Base-by-base conservation (phyloP, 371 early-diverging fungal genomes). In the Umbelopsis sp. region DNA sequence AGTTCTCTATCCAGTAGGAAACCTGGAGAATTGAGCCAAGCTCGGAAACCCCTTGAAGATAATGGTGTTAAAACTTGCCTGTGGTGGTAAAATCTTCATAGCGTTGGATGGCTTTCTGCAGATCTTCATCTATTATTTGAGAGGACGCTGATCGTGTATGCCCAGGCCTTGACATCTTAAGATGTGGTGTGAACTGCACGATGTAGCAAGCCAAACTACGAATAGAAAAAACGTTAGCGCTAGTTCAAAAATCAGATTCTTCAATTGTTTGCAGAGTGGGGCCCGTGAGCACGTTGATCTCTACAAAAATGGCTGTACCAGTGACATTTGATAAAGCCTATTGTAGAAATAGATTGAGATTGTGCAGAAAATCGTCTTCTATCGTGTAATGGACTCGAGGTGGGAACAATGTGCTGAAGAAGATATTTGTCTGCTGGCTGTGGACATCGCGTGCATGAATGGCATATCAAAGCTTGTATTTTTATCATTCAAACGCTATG, bases 21-120 rank as follows among this genome's bases (percentile, higher is more conserved):
- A 48, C 6, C 1, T 16, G 48, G 16, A 18, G 16, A 38, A 24
- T 65, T 14, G 44, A 35, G 65, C 63, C 25, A 44, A 24, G 10
- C 22, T 46, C 44, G 4, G 11, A 37, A 25, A 25, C 38, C 7
- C 14, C 45, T 18, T 3, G 50, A 32, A 50, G 29, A 37, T 45
- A 44, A 29, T 35, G 48, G 50, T 18, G 48, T 20, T 38, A 8
- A 64, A 20, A 29, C 44, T 63, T 80, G 84, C 89, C 92, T 68
- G 93, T 92, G 18, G 94, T 94, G 32, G 88, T 89, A 69, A 93
- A 95, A 72, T 95, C 95, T 69, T 94, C 91, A 73, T 94, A 94
- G 63, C 93, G 82, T 62, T 87, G 86, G 22, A 90, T 87, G 29
- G 57, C 57, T 66, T 80, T 77, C 69, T 87, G 81, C 8, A 72